Evolutionary conservation across 2,329 filamentous ascomycete species (phyloP).

Genomic region (Trichoderma citrinoviride): DNA sequence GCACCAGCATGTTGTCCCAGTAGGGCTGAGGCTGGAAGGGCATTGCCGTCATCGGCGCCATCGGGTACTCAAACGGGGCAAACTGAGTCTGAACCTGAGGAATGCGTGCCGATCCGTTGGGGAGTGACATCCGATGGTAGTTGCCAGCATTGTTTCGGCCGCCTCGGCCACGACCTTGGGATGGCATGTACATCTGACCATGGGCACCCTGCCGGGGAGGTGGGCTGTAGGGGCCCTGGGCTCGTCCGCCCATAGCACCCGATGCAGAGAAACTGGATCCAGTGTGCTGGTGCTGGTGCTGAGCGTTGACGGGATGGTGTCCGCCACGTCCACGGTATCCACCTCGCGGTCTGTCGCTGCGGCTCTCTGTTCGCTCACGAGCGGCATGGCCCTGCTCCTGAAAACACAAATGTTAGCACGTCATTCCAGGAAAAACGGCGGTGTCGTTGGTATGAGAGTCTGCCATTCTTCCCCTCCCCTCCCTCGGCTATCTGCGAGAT

Average conservation of each 20-base stretch:
- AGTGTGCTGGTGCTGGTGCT: conserved; percentile 37
- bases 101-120: conserved; percentile 37
- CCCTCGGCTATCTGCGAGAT: background rate
- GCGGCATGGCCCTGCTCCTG: conserved; percentile 32
- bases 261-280: conserved; percentile 35
- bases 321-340: conserved; percentile 47
- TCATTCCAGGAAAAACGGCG: background rate
- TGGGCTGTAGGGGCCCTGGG: conserved; percentile 45
- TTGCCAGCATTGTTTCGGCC: conserved; percentile 36
- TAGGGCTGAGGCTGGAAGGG: conserved; percentile 43
- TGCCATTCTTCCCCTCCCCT: background rate
- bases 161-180: conserved; percentile 37
- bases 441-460: background rate
- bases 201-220: conserved; percentile 43
- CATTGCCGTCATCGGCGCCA: conserved; percentile 40
- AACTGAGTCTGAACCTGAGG: conserved; percentile 39
- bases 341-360: conserved; percentile 44
- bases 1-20: conserved; percentile 50
- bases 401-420: conserved; percentile 13
- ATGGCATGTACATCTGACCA: conserved; percentile 35
- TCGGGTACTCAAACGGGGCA: conserved; percentile 40
- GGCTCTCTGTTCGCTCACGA: conserved; percentile 38
- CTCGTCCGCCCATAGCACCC: conserved; percentile 35
- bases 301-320: conserved; percentile 39
- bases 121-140: conserved; percentile 42